Conservation (phyloP, 495 filamentous ascomycete genomes). For the Podospora anserina region DNA sequence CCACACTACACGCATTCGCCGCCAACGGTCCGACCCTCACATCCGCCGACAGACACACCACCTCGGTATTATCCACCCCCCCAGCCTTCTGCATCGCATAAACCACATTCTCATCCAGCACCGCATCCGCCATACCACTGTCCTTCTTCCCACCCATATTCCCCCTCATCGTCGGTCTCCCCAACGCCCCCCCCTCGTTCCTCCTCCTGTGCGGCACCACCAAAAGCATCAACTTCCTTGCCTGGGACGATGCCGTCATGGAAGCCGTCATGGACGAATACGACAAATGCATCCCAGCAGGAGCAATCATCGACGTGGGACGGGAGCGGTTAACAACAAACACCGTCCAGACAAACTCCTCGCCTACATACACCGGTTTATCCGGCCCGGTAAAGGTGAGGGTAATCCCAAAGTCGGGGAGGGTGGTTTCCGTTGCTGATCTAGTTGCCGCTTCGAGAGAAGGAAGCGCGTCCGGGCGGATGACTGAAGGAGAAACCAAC, state of each 20-base stretch:
- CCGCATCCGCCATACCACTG: constrained; percentile 61
- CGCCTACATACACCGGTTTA: constrained; percentile 56
- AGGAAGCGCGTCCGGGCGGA: constrained; percentile 53
- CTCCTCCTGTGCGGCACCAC: constrained; percentile 74
- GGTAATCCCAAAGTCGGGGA: constrained; percentile 65
- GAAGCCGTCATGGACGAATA: neutral
- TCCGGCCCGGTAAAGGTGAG: constrained; percentile 66
- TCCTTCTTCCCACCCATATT: constrained; percentile 14
- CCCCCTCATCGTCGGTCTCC: neutral
- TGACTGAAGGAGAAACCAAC: constrained; percentile 45
- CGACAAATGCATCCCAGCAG: neutral
- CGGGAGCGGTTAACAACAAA: constrained; percentile 81
- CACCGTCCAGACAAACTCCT: constrained; percentile 79
- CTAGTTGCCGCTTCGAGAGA: constrained; percentile 46
- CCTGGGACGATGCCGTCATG: constrained; percentile 28
- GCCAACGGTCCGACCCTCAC: constrained; percentile 74
- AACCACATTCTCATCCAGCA: constrained; percentile 80
- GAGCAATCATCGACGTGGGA: neutral
- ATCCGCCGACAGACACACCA: constrained; percentile 81
- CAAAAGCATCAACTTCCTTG: constrained; percentile 77
- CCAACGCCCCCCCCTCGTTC: constrained; percentile 44
- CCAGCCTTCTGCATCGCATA: constrained; percentile 77
- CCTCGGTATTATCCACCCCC: constrained; percentile 65
- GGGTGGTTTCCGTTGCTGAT: constrained; percentile 42
- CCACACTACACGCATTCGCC: constrained; percentile 74